Percentiles rank a stretch among this genome's conserved stretches.
phyloP scores from a whole-genome alignment of 2,329 filamentous ascomycete genomes.

The Tolypocladium tundrense region DNA sequence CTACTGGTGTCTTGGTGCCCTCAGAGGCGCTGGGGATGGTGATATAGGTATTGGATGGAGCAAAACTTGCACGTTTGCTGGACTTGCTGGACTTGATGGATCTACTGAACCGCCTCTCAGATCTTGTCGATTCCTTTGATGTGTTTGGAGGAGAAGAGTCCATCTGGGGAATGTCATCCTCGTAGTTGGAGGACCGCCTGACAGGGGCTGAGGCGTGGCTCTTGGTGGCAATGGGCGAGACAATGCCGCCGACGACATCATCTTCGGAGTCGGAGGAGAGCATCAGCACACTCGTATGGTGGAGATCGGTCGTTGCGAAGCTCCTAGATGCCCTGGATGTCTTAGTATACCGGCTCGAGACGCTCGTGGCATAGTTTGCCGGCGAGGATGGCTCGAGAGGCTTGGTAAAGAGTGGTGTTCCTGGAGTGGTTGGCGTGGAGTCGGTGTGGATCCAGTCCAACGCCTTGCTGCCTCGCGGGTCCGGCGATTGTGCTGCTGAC shows the following conservation, averaged over 20 bases:
- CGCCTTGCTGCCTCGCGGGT: slow-evolving; percentile 2
- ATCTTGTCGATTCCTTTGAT: slow-evolving; percentile 7
- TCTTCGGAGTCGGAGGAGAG: slow-evolving; percentile 50
- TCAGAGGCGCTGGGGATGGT: slow-evolving; percentile 21
- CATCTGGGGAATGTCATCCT: slow-evolving; percentile 4
- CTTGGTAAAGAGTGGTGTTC: slow-evolving; percentile 6
- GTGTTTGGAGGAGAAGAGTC: slow-evolving; percentile 4
- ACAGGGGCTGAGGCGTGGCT: background rate
- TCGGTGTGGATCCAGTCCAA: slow-evolving; percentile 5
- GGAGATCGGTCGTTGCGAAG: slow-evolving; percentile 38
- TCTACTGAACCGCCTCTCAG: background rate
- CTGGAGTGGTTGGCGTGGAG: slow-evolving; percentile 10
- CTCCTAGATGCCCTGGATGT: slow-evolving; percentile 44
- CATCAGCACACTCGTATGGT: slow-evolving; percentile 44
- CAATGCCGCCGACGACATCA: slow-evolving; percentile 15
- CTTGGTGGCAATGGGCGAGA: slow-evolving; percentile 5
- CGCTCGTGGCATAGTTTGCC: slow-evolving; percentile 35
- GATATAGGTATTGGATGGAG: slow-evolving; percentile 30
- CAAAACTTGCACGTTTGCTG: slow-evolving; percentile 29
- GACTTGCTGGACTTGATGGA: slow-evolving; percentile 17
- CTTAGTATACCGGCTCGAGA: slow-evolving; percentile 45
- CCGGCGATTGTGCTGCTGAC: background rate
- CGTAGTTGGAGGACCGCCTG: background rate
- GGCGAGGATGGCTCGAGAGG: slow-evolving; percentile 16
- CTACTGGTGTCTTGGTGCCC: slow-evolving; percentile 3